Percentiles rank a stretch among this genome's conserved stretches.
phyloP scores from a whole-genome alignment of 768 basidiomycete species.

The Agrocybe pediades region DNA sequence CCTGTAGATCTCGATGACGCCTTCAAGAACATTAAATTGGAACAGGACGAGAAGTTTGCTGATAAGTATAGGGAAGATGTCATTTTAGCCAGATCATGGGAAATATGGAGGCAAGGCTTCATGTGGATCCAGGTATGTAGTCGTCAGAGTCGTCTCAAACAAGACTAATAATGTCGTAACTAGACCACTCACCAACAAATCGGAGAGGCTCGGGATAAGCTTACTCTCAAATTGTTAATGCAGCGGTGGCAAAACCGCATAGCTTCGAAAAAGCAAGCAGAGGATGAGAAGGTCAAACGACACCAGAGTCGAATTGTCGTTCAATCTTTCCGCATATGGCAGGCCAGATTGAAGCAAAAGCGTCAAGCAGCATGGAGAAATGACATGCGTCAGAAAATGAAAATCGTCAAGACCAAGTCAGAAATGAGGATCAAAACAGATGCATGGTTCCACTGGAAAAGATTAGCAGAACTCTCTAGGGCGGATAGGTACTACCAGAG shows the following conservation, averaged over 20 bases:
- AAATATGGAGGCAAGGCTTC: conserved; percentile 72
- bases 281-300: conserved; percentile 42
- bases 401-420: conserved; percentile 54
- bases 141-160: background rate
- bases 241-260: conserved; percentile 60
- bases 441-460: conserved; percentile 70
- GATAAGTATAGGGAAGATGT: conserved; percentile 65
- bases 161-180: conserved; percentile 7
- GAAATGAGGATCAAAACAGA: conserved; percentile 55
- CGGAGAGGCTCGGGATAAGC: conserved; percentile 63
- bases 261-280: conserved; percentile 35
- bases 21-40: conserved; percentile 76
- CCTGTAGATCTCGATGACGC: conserved; percentile 71
- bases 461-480: conserved; percentile 49
- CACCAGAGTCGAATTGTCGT: conserved; percentile 48
- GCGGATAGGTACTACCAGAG: conserved; percentile 53
- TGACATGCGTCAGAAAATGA: conserved; percentile 75
- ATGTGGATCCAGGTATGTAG: conserved; percentile 72
- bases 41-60: conserved; percentile 70
- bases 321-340: conserved; percentile 53
- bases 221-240: conserved; percentile 59
- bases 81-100: conserved; percentile 71
- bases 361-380: conserved; percentile 62
- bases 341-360: conserved; percentile 49
- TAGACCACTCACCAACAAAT: conserved; percentile 78